These are phyloP conservation scores for Diaporthe destruens DNA, from an alignment of 2,329 filamentous ascomycete species.

Conservation along the genomic window DNA sequence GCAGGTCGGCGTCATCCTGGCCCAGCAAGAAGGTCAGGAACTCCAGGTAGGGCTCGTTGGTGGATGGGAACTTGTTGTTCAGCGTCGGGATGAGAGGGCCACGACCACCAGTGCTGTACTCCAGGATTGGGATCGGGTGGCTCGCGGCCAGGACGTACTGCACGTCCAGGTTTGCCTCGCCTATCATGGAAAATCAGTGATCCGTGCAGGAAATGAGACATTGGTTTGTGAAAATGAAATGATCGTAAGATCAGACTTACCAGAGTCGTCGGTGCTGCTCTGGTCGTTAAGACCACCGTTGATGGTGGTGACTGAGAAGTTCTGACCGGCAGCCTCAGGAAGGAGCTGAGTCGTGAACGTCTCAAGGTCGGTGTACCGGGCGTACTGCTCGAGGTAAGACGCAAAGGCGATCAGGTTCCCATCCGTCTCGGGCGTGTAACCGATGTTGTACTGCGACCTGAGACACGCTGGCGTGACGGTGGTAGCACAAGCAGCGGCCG, in stretches of 20 bases:
- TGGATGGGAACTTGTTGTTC: constrained; percentile 63
- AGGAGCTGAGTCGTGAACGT: constrained; percentile 64
- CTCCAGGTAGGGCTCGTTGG: constrained; percentile 77
- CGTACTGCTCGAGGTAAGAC: constrained; percentile 62
- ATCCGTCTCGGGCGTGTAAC: constrained; percentile 50
- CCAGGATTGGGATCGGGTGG: constrained; percentile 45
- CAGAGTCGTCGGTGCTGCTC: constrained; percentile 52
- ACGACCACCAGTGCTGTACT: constrained; percentile 47
- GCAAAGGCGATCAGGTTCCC: constrained; percentile 54
- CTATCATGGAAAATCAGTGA: constrained; percentile 40
- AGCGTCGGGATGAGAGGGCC: constrained; percentile 65
- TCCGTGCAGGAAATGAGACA: background rate
- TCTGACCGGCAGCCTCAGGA: constrained; percentile 62
- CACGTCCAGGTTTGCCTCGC: constrained; percentile 47
- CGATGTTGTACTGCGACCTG: constrained; percentile 61
- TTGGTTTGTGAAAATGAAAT: no score
- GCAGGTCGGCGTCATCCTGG: constrained; percentile 63
- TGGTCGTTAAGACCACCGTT: constrained; percentile 67
- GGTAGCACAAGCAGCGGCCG: constrained; percentile 52
- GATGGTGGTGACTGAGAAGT: constrained; percentile 68
- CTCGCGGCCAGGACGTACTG: constrained; percentile 43
- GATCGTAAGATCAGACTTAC: constrained; percentile 42
- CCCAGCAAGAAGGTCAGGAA: constrained; percentile 72
- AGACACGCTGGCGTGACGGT: constrained; percentile 63
- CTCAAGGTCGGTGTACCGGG: constrained; percentile 62